Evolutionary conservation across 148 eudicot genomes (phyloP).

Genomic region (Diospyros kaki): DNA sequence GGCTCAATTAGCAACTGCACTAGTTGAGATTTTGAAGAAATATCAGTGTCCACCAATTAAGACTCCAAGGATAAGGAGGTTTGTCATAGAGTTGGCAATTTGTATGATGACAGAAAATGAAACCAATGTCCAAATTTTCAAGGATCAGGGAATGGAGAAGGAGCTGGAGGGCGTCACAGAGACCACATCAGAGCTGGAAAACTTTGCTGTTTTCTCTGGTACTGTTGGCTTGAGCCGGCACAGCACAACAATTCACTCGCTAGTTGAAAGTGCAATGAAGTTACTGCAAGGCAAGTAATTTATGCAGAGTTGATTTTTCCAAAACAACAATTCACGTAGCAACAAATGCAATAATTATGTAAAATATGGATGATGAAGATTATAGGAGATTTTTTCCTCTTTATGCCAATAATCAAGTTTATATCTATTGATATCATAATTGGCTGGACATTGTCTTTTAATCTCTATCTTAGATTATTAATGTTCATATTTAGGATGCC

Average conservation of each 20-base stretch:
- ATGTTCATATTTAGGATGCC: neutral
- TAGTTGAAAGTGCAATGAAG: slow-evolving; percentile 55
- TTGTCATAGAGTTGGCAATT: slow-evolving; percentile 72
- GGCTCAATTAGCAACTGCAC: slow-evolving; percentile 43
- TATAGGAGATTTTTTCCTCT: neutral
- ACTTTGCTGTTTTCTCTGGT: slow-evolving; percentile 77
- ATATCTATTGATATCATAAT: neutral
- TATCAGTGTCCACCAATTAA: slow-evolving; percentile 46
- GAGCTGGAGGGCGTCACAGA: slow-evolving; percentile 67
- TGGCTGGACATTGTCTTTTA: too few relatives aligned
- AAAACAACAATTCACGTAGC: neutral
- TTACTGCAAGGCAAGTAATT: slow-evolving; percentile 30
- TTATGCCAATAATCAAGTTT: neutral
- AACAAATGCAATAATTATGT: neutral
- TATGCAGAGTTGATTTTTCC: neutral
- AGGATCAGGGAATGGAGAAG: slow-evolving; percentile 43
- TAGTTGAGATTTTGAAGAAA: slow-evolving; percentile 54
- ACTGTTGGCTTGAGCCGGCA: slow-evolving; percentile 68
- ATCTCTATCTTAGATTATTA: neutral
- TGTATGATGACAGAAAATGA: slow-evolving; percentile 72
- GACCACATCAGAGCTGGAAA: slow-evolving; percentile 80
- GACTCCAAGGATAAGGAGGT: slow-evolving; percentile 76
- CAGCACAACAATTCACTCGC: slow-evolving; percentile 46
- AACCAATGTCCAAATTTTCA: slow-evolving; percentile 39
- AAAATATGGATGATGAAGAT: slow-evolving; percentile 11